These are phyloP conservation scores for Carpinus viminea DNA, from an alignment of 306 rosid species.

Conservation along the genomic window DNA sequence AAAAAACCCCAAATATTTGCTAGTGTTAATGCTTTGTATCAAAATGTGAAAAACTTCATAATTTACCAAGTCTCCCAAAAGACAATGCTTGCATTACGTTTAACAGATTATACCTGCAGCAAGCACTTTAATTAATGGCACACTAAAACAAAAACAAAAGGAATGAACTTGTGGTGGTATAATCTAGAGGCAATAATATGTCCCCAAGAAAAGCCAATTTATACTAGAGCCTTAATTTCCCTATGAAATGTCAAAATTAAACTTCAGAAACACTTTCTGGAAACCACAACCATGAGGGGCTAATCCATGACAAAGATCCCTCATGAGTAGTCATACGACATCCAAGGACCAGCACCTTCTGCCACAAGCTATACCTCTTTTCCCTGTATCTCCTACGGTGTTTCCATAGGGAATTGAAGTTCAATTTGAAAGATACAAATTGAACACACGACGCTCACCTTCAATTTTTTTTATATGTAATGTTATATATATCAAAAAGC, in stretches of 20 bases:
- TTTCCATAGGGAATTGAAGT: neutral
- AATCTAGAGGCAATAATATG: neutral
- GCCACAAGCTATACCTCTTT: neutral
- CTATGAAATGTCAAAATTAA: neutral
- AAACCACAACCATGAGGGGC: neutral
- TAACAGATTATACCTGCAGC: neutral
- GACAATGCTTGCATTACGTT: constrained; percentile 3
- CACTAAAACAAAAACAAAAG: neutral
- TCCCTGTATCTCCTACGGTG: neutral
- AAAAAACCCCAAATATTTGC: constrained; percentile 10
- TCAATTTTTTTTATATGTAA: no score
- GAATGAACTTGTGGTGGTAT: neutral
- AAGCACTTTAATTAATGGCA: neutral
- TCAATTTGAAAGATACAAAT: neutral
- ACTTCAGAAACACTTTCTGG: neutral
- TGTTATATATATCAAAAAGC: no score
- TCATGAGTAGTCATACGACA: neutral
- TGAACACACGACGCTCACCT: neutral
- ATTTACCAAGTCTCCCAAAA: constrained; percentile 19
- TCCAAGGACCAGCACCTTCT: neutral
- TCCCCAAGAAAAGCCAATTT: neutral
- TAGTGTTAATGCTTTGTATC: neutral
- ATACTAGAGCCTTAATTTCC: neutral
- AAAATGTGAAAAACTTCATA: constrained; percentile 3
- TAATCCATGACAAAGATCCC: neutral